Evolutionary conservation across 805 yeast genomes (phyloP).

Genomic region (Cyberlindnera veronae): DNA sequence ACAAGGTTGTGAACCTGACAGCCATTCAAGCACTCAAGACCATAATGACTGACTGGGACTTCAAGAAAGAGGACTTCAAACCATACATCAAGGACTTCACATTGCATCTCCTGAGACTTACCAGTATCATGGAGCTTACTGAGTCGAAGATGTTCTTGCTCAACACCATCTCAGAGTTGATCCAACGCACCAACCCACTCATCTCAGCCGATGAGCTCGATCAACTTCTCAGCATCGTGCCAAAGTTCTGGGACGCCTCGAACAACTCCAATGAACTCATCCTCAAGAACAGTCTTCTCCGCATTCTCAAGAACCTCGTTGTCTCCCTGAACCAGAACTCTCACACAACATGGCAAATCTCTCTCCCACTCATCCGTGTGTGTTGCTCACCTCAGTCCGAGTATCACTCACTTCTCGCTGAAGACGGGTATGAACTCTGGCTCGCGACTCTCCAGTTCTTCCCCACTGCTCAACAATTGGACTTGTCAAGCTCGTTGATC

Average conservation of each 20-base stretch:
- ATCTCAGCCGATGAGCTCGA: slow-evolving; percentile 48
- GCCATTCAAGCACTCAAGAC: slow-evolving; percentile 66
- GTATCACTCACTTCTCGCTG: slow-evolving; percentile 56
- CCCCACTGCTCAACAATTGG: slow-evolving; percentile 33
- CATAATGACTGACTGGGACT: slow-evolving; percentile 84
- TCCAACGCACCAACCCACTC: slow-evolving; percentile 63
- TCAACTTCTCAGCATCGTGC: slow-evolving; percentile 56
- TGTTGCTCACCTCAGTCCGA: slow-evolving; percentile 62
- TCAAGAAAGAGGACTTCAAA: slow-evolving; percentile 61
- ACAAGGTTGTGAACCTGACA: slow-evolving; percentile 76
- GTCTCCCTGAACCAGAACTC: slow-evolving; percentile 53
- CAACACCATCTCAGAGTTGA: slow-evolving; percentile 59
- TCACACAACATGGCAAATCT: slow-evolving; percentile 47
- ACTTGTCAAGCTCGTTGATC: slow-evolving; percentile 18
- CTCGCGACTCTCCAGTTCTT: slow-evolving; percentile 59
- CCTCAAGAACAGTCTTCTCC: slow-evolving; percentile 45
- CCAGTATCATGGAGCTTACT: slow-evolving; percentile 51
- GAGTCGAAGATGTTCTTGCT: slow-evolving; percentile 78
- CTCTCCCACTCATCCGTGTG: slow-evolving; percentile 58
- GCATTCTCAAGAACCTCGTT: slow-evolving; percentile 56
- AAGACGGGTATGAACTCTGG: slow-evolving; percentile 89
- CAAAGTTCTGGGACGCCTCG: slow-evolving; percentile 70
- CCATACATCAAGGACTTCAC: slow-evolving; percentile 60
- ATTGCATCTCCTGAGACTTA: slow-evolving; percentile 43
- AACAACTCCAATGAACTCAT: slow-evolving; percentile 41